Percentiles rank a stretch among this genome's conserved stretches.
Conservation (phyloP, 495 filamentous ascomycete species). For the Neurospora africana region DNA sequence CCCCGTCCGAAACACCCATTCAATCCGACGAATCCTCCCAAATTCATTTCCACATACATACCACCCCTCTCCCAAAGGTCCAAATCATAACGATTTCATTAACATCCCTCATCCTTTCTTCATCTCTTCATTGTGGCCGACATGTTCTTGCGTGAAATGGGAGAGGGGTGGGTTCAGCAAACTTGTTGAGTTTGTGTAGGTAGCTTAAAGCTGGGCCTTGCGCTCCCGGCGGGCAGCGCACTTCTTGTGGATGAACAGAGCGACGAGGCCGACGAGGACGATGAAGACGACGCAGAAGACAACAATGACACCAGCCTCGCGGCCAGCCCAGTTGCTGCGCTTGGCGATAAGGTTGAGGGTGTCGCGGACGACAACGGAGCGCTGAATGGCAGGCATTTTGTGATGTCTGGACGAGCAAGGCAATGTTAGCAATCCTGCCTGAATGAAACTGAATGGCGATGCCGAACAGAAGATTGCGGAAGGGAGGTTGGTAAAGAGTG, state of each 20-base stretch:
- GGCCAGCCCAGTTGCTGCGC: constrained; percentile 39
- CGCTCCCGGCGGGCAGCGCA: constrained; percentile 27
- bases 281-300: constrained; percentile 50
- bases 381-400: constrained; percentile 39
- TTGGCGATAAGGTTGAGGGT: constrained; percentile 33
- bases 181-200: not conserved
- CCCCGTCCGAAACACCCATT: not conserved
- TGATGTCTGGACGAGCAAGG: not conserved
- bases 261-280: constrained; percentile 37
- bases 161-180: constrained; percentile 1
- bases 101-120: not conserved
- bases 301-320: constrained; percentile 45
- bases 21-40: not conserved
- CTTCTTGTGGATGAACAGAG: constrained; percentile 36
- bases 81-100: constrained; percentile 1
- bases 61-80: not conserved
- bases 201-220: constrained; percentile 14
- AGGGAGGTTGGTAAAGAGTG: not conserved
- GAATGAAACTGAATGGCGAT: not conserved
- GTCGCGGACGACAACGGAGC: constrained; percentile 38
- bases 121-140: not conserved
- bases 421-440: constrained; percentile 4
- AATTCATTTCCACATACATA: not conserved
- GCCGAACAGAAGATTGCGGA: not conserved
- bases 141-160: not conserved